Evolutionary conservation across 2,329 filamentous ascomycete species (phyloP), one percentile per base, ranked within the genome.

Genomic region (Tricladium varicosporioides): DNA sequence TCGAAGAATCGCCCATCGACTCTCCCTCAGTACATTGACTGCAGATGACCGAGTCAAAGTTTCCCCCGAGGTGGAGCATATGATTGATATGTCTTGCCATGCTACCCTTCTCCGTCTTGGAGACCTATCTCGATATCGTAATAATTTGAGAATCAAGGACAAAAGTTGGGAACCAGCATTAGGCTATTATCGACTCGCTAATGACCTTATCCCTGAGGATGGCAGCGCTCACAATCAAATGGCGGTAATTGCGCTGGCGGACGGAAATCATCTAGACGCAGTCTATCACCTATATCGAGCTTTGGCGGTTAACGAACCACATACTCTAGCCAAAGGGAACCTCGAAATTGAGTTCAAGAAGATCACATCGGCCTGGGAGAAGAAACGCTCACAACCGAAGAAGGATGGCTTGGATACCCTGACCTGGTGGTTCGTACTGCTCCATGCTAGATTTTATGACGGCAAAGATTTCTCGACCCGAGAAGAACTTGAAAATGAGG

Each of bases 231-330:
- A 95, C 68, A 93, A 99, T 68, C 94, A 97, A 72, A 85, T 94
- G 71, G 92, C 90, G 36, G 89, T 97, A 36, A 87, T 97, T 58
- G 87, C 88, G 58, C 81, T 91, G 48, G 86, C 88, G 53, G 85
- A 92, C 65, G 83, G 82, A 57, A 88, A 93, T 64, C 89, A 95
- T 70, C 81, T 97, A 51, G 85, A 91, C 60, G 87, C 91, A 9
- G 87, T 95, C 31, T 97, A 97, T 72, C 86, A 96, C 71, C 84
- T 97, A 43, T 94, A 96, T 70, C 87, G 92, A 61, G 87, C 92
- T 14, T 80, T 94, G 64, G 86, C 86, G 8, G 86, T 91, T 32
- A 80, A 85, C 52, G 79, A 86, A 43, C 91, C 92, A 4, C 87
- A 94, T 68, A 87, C 88, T 0, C 82, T 87, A 47, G 92, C 91